Conservation (phyloP, 257 asterid genomes). For the Solanum lycopersicoides region DNA sequence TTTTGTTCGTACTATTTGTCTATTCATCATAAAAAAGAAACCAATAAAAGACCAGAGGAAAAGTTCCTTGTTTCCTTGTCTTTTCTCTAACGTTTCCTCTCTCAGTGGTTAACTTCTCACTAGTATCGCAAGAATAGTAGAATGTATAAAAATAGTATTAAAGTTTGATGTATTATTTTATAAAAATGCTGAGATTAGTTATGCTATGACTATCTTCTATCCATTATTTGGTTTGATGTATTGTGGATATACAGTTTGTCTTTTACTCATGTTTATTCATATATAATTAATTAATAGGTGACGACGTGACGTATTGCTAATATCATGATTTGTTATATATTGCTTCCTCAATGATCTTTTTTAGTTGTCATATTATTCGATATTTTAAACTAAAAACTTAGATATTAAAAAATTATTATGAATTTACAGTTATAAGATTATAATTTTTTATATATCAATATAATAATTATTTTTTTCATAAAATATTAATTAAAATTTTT, state of each 20-base stretch:
- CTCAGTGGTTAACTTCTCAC: no score
- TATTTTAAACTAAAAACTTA: no score
- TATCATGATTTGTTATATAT: background rate
- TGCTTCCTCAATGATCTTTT: no score
- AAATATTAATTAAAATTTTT: no score
- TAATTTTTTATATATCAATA: no score
- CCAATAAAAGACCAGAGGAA: background rate
- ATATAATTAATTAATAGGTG: no score
- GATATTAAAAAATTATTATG: no score
- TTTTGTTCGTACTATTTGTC: background rate
- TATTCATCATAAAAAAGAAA: background rate
- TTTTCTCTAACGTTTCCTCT: background rate
- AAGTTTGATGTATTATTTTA: background rate
- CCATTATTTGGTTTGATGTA: no score
- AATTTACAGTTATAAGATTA: no score
- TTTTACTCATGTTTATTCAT: background rate
- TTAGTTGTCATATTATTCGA: no score
- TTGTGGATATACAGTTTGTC: background rate
- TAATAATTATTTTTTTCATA: no score
- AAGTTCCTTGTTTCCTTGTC: background rate
- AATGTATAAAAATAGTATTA: fast-evolving
- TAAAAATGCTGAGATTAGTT: background rate
- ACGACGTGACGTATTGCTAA: background rate
- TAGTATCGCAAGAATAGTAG: background rate
- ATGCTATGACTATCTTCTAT: no score